These are phyloP conservation scores for Vinca minor DNA, from an alignment of 257 asterid species.

Conservation along the genomic window DNA sequence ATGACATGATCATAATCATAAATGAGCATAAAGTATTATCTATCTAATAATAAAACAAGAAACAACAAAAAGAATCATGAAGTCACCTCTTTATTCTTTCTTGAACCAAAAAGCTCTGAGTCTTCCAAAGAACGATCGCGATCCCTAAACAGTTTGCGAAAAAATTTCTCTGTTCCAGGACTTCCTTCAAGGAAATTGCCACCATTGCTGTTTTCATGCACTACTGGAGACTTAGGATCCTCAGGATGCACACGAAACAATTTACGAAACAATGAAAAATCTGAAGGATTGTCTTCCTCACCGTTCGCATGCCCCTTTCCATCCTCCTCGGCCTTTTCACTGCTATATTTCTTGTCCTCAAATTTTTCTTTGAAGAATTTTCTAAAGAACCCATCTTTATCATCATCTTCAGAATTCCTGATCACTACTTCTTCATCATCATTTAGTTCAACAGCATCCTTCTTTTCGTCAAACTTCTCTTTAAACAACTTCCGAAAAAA, in stretches of 20 bases:
- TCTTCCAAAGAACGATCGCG: constrained; percentile 89
- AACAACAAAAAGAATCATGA: background rate
- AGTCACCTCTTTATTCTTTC: constrained; percentile 65
- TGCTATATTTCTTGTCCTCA: constrained; percentile 60
- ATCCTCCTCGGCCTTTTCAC: constrained; percentile 41
- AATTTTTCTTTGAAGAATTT: constrained; percentile 63
- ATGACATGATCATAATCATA: background rate
- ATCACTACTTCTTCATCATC: constrained; percentile 46
- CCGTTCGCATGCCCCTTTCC: constrained; percentile 45
- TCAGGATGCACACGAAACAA: constrained; percentile 83
- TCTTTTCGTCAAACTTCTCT: constrained; percentile 71
- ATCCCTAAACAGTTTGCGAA: constrained; percentile 81
- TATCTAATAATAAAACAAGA: background rate
- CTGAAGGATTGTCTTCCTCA: constrained; percentile 71
- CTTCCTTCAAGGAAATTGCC: constrained; percentile 62
- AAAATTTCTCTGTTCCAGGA: constrained; percentile 84
- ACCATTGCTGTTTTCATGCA: constrained; percentile 33
- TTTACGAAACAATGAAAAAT: constrained; percentile 57
- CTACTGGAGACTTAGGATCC: constrained; percentile 46
- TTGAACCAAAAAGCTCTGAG: constrained; percentile 80
- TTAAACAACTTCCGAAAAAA: constrained; percentile 64
- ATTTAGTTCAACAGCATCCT: constrained; percentile 49
- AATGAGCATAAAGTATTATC: background rate
- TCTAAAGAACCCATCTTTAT: constrained; percentile 74
- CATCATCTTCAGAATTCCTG: constrained; percentile 58